These are phyloP conservation scores for Gnomoniopsis sp. DNA, from an alignment of 2,329 filamentous ascomycete species.

Conservation along the genomic window DNA sequence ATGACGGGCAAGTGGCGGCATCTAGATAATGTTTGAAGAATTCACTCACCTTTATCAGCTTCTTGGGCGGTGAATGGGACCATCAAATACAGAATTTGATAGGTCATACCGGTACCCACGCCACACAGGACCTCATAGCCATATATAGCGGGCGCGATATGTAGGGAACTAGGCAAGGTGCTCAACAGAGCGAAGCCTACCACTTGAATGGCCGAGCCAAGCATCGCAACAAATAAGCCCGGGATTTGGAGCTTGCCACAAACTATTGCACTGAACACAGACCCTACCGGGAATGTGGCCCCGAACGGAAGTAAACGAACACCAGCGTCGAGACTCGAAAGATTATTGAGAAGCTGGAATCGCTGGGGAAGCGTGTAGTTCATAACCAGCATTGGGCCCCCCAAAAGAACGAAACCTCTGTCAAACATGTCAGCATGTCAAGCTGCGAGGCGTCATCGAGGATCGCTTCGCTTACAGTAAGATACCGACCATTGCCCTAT, in stretches of 20 bases:
- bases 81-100: constrained; percentile 1
- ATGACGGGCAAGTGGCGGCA: no score
- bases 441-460: not conserved
- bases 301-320: constrained; percentile 19
- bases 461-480: constrained; percentile 22
- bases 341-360: constrained; percentile 22
- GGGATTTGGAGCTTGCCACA: not conserved
- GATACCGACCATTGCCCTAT: constrained; percentile 17
- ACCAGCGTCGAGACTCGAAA: constrained; percentile 16
- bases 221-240: constrained; percentile 4
- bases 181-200: constrained; percentile 12
- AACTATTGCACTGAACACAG: not conserved
- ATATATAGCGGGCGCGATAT: constrained; percentile 3
- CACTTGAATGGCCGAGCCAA: constrained; percentile 10
- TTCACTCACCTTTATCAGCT: constrained; percentile 10
- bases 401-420: not conserved
- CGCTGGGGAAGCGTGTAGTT: constrained; percentile 20
- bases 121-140: constrained; percentile 14
- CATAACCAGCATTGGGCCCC: constrained; percentile 9
- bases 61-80: constrained; percentile 2
- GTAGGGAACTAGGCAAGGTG: not conserved
- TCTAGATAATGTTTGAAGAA: no score
- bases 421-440: not conserved
- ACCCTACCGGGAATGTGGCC: not conserved
- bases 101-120: constrained; percentile 13